Conservation (phyloP, 75 land plant species). For the Pinus albicaulis region DNA sequence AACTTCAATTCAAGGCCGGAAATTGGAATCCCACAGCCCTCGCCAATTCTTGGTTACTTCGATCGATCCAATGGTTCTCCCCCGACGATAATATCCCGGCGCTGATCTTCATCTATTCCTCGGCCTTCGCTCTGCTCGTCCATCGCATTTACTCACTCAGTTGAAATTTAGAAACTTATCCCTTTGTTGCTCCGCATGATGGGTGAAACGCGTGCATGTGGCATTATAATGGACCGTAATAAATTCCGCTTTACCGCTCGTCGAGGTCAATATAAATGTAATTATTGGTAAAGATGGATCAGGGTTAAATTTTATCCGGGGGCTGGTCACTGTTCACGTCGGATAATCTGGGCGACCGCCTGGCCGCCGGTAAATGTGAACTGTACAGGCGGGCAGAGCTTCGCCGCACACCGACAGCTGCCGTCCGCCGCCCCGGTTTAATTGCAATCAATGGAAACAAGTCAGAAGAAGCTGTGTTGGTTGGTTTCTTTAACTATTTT, state of each 20-base stretch:
- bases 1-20: not conserved
- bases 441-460: not conserved
- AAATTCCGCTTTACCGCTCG: not conserved
- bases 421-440: constrained; percentile 7
- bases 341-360: too few relatives aligned
- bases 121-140: not conserved
- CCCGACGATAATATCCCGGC: not conserved
- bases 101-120: not conserved
- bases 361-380: constrained; percentile 1
- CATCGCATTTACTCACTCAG: not conserved
- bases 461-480: constrained; percentile 1
- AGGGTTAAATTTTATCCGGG: not conserved
- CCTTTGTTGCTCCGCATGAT: not conserved
- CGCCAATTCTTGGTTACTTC: too few relatives aligned
- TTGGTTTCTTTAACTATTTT: not conserved
- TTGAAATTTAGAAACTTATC: not conserved
- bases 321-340: not conserved
- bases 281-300: not conserved
- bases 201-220: too few relatives aligned
- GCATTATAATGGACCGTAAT: not conserved
- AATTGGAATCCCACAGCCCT: too few relatives aligned
- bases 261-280: not conserved
- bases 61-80: too few relatives aligned
- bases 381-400: not conserved
- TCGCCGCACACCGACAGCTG: constrained; percentile 10